Conservation (phyloP, 495 filamentous ascomycete species). For the Pyrenula aspistea region DNA sequence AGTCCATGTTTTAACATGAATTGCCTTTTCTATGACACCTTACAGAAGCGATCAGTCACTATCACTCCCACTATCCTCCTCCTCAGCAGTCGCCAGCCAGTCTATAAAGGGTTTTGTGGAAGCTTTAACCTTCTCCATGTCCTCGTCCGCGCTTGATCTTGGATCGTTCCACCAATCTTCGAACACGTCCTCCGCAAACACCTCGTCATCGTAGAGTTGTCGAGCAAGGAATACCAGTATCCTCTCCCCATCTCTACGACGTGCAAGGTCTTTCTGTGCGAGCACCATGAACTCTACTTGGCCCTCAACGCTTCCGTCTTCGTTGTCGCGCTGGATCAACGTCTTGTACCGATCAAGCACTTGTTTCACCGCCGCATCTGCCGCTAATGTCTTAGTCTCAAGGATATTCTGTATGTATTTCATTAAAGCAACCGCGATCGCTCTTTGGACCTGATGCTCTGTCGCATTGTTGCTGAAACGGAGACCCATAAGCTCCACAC, state of each 20-base stretch:
- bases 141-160: conserved; percentile 46
- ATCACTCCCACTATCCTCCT: conserved; percentile 67
- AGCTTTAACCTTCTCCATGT: conserved; percentile 56
- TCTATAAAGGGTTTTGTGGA: conserved; percentile 73
- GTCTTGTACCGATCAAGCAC: conserved; percentile 43
- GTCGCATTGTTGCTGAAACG: conserved; percentile 82
- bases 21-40: no score
- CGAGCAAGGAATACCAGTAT: conserved; percentile 66
- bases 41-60: no score
- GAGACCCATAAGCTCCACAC: conserved; percentile 80
- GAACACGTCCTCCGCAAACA: conserved; percentile 82
- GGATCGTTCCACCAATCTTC: conserved; percentile 78
- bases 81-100: conserved; percentile 72
- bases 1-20: no score
- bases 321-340: conserved; percentile 46
- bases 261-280: conserved; percentile 65
- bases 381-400: conserved; percentile 37
- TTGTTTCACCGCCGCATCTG: conserved; percentile 52
- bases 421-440: conserved; percentile 74
- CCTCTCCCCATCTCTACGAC: conserved; percentile 44
- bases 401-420: conserved; percentile 66
- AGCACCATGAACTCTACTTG: conserved; percentile 78
- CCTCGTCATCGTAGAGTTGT: conserved; percentile 70
- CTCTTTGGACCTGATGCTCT: conserved; percentile 74
- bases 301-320: conserved; percentile 46